Base-by-base conservation (phyloP, 169 alveolate genomes). In the Plasmodium cynomolgi region DNA sequence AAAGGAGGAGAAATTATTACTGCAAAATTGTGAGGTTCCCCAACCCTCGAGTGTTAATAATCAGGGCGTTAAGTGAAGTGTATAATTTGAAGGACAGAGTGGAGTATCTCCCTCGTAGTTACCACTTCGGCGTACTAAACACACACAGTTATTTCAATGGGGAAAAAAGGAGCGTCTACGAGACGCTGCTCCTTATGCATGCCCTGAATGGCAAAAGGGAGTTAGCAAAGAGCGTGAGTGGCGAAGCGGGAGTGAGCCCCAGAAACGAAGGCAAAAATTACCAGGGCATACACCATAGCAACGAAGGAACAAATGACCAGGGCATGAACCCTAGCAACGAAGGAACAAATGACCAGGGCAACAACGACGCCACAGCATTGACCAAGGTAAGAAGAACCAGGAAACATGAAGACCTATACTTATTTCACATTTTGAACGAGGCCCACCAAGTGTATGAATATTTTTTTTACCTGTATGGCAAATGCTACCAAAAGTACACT, bases 401-500 rank as follows among this genome's bases (percentile, higher is more conserved):
- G 26, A 58, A 11, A 23, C 34, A 17, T 50, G 62, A 44, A 44
- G 37, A 90, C 77, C 50, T 90, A 26, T 7, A 29, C 31, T 23
- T 90, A 80, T 90, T 44, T 80, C 71, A 90, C 84, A 90, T 90
- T 62, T 74, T 90, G 82, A 90, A 31, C 47, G 94, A 90, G 41
- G 68, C 50, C 33, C 17, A 74, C 23, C 91, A 90, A 20, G 47
- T 90, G 15, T 80, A 90, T 68, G 94, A 90, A 90, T 90, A 90
- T 50, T 62, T 90, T 58, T 80, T 90, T 62, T 79, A 62, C 50
- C 9, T 80, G 37, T 47, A 73, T 80, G 71, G 82, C 4, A 41
- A 79, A n/a, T 80, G 88, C 74, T 90, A 90, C 82, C 41, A 90
- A 80, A 90, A 80, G 44, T 90, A 90, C 54, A 90, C 94, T 23